These are phyloP conservation scores for Manihot esculenta DNA, from an alignment of 441 rosid genomes.

Conservation along the genomic window DNA sequence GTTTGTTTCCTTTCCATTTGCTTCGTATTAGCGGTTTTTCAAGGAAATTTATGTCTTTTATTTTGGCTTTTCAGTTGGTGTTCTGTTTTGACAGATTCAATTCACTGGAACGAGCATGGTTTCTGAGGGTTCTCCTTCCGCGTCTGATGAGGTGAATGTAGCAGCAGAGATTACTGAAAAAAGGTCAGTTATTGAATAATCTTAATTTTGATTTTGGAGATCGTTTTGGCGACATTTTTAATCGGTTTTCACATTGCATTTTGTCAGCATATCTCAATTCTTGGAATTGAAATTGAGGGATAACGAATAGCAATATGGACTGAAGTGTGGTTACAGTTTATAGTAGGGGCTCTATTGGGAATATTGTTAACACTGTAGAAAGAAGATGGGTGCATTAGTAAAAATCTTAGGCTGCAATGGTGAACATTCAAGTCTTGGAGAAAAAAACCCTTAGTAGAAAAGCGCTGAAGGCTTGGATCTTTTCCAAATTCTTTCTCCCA, in stretches of 20 bases:
- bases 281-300: neutral
- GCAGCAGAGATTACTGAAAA: constrained; percentile 28
- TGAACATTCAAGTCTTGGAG: too few species aligned
- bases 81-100: neutral
- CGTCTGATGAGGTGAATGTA: constrained; percentile 41
- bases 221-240: constrained; percentile 3
- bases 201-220: neutral
- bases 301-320: neutral
- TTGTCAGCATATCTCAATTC: constrained; percentile 7
- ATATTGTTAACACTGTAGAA: neutral
- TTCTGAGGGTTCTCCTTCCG: constrained; percentile 44
- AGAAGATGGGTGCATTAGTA: neutral
- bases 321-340: neutral
- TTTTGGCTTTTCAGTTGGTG: constrained; percentile 1
- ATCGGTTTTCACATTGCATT: neutral
- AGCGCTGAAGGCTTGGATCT: neutral
- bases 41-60: neutral
- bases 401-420: neutral
- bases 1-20: neutral
- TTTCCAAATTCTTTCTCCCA: neutral
- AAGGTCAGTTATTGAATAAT: constrained; percentile 34
- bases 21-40: neutral
- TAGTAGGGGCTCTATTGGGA: neutral
- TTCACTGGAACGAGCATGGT: constrained; percentile 36
- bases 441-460: neutral